Evolutionary conservation across 2,329 filamentous ascomycete species (phyloP), one percentile per base, ranked within the genome.

Genomic region (Immersiporthe knoxdaviesiana): DNA sequence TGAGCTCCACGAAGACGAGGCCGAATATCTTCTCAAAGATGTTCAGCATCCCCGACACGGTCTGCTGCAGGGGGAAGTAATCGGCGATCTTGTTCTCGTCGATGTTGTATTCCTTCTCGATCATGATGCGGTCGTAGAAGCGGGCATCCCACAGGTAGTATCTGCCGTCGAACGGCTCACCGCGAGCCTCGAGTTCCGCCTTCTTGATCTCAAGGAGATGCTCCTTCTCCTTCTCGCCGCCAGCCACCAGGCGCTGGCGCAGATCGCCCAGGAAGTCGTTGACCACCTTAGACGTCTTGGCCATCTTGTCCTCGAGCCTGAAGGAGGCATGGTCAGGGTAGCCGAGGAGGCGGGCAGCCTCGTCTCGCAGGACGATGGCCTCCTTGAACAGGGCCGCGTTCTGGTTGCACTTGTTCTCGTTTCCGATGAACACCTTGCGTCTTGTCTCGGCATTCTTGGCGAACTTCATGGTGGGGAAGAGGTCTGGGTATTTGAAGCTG

Each of bases 21-120:
- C 92, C 93, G 73, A 97, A 93, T 7, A 96, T 84, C 77, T 92
- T 85, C 79, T 96, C 92, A 72, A 96, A 96, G 75, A 95, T 95
- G 74, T 89, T 86, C 62, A 96, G 84, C 92, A 97, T 95, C 68
- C 89, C 90, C 37, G 85, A 84, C 64, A 96, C 90, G 0, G 91
- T 93, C 18, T 88, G 87, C 70, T 89, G 84, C 8, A 95, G 84
- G 4, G 93, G 92, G 81, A 96, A 96, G 80, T 94, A 96, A 79
- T 96, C 91, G 12, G 92, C 89, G 75, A 96, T 92, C 76, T 90
- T 88, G 74, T 90, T 88, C 78, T 95, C 92, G 72, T 95, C 91
- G 60, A 96, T 90, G 74, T 88, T 90, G 78, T 90, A 95, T 76
- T 95, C 91, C 76, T 91, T 87, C 81, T 95, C 91, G 52, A 94